Base-by-base conservation (phyloP, 2,329 filamentous ascomycete genomes). In the Fusarium duplospermum region DNA sequence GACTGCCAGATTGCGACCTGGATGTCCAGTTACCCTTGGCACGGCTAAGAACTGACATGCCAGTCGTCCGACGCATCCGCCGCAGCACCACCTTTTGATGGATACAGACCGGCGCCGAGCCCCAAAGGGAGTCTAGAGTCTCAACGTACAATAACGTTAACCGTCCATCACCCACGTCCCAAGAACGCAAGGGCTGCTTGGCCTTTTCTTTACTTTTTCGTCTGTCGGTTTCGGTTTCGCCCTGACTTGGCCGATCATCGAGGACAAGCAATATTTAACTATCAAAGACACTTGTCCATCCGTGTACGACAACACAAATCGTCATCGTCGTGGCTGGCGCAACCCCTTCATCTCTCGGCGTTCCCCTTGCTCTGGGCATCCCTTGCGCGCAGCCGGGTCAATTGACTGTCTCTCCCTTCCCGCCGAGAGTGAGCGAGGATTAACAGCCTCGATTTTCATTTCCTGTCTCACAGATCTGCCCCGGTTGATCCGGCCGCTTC, bases 31-130 rank as follows among this genome's bases (percentile, higher is more conserved):
- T 50, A 50, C 24, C 64, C 70, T 74, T 78, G 74, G 68, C 75
- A 68, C 50, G 50, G 67, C 70, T 68, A 65, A 72, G 64, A 47
- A 69, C 66, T 75, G 74, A 75, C 72, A 76, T 77, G 74, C 76
- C 71, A 77, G 75, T 71, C 72, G 71, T 70, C 76, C 76, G 76
- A 78, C 76, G 65, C 76, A 71, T 78, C 76, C 76, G 76, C 69
- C 59, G 57, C 67, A 76, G 72, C 74, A 77, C 76, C 71, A 78
- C 62, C 62, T 76, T 69, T 77, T 71, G 57, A 78, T 76, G 76
- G 66, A 77, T 78, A 73, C 64, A 58, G 59, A 67, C 68, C 73
- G 73, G 74, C 69, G 63, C 67, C 76, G 74, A 75, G 64, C 62
- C 68, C 76, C 68, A 74, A 78, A 78, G 70, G 31, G 66, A 77